Evolutionary conservation across 1,139 yeast genomes (phyloP), one percentile per base, ranked within the genome.

Genomic region (Saccharomyces hybrid): DNA sequence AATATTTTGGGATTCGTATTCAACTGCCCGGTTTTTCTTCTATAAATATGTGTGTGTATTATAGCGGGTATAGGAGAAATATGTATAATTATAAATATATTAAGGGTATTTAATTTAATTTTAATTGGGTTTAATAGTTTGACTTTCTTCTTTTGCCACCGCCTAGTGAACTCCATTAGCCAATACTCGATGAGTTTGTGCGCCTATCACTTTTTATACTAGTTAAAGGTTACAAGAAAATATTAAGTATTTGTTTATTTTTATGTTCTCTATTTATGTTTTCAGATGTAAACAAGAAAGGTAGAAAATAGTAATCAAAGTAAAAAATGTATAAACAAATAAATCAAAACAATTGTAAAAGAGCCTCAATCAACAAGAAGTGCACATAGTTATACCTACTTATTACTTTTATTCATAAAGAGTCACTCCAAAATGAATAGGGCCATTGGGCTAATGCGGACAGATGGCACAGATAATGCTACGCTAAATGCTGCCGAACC

Each of bases 361-460:
- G 65, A 62, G 51, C 65, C 65, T 57, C 61, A 32, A 56, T 61
- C 34, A 31, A 11, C 34, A 4, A 31, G 34, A 31, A 31, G 14
- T 11, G 73, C 78, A 16, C 83, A 82, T 66, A 76, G 83, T 30
- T 68, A 80, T 34, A 66, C 79, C 64, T 83, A 82, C 63, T 70
- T 82, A 51, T 82, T 79, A 75, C 80, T 83, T 61, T 31, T 3
- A 4, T 31, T 31, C 34, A 11, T 31, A 31, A 31, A 31, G 87
- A 83, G 65, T 83, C 82, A 0, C 78, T 80, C 67, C 88, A 31
- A 31, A 31, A 31, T 31, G 34, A 31, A 31, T 31, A 13, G 34
- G 34, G 34, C 4, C 34, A 13, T 31, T 3, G 34, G 34, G 34
- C 34, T 31, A 31, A 4, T 31, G 14, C 6, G 34, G 6, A 31